phyloP scores from a whole-genome alignment of 2,329 filamentous ascomycete species.

The Rasamsonia emersonii region DNA sequence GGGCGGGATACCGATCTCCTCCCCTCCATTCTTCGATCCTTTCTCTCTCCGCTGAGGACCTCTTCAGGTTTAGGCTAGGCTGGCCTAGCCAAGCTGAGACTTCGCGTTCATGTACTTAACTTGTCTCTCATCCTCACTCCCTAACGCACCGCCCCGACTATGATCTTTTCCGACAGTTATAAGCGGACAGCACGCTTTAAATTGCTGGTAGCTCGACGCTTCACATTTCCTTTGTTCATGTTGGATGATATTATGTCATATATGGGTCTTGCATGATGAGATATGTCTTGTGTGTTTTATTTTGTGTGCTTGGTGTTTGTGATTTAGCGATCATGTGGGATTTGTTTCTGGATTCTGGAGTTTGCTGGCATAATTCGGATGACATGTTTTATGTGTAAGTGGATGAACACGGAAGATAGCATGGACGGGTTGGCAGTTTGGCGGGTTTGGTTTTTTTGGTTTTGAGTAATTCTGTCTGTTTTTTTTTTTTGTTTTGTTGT shows the following conservation, averaged over 20 bases:
- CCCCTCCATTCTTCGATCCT: slow-evolving; percentile 1
- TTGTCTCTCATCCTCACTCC: background rate
- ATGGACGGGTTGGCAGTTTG: background rate
- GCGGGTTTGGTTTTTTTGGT: background rate
- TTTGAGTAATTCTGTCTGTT: background rate
- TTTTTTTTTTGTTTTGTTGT: background rate
- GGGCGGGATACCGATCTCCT: no score
- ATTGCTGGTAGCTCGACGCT: slow-evolving; percentile 12
- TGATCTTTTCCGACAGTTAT: slow-evolving; percentile 1
- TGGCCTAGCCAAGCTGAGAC: slow-evolving; percentile 7
- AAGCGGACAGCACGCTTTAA: slow-evolving; percentile 9
- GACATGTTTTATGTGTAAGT: background rate
- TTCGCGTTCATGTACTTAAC: background rate
- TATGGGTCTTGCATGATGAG: slow-evolving; percentile 8
- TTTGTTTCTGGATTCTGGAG: background rate
- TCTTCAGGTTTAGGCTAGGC: slow-evolving; percentile 6
- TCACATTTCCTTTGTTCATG: slow-evolving; percentile 11
- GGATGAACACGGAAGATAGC: slow-evolving; percentile 1
- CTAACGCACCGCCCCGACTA: background rate
- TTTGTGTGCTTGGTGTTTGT: slow-evolving; percentile 1
- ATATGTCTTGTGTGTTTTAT: no score
- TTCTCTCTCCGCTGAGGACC: slow-evolving; percentile 1
- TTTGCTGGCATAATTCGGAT: slow-evolving; percentile 1
- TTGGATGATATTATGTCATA: slow-evolving; percentile 4
- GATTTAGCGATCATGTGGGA: slow-evolving; percentile 6